Percentiles rank a stretch among this genome's conserved stretches.
These are phyloP conservation scores for Aspergillus floridensis DNA, from an alignment of 2,329 filamentous ascomycete genomes.

Conservation along the genomic window DNA sequence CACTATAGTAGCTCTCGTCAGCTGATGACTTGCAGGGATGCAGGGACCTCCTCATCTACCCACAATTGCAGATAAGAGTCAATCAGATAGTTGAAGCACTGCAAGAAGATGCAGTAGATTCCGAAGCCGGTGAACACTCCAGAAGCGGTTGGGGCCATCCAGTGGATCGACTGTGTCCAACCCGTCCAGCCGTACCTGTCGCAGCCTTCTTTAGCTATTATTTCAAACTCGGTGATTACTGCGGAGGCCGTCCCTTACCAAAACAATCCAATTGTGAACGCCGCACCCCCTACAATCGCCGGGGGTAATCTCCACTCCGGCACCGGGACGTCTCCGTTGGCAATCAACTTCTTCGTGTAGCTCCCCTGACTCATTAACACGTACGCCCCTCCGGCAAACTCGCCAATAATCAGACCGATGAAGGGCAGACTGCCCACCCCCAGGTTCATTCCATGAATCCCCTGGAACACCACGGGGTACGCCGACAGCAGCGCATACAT, in stretches of 20 bases:
- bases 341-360: slow-evolving; percentile 31
- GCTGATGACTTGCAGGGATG: neutral
- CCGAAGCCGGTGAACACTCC: slow-evolving; percentile 35
- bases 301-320: slow-evolving; percentile 36
- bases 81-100: slow-evolving; percentile 39
- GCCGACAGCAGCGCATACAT: slow-evolving; percentile 31
- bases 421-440: slow-evolving; percentile 29
- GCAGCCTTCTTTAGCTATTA: neutral
- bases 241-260: slow-evolving; percentile 21
- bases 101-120: slow-evolving; percentile 34
- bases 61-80: slow-evolving; percentile 42
- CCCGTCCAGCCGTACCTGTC: slow-evolving; percentile 36
- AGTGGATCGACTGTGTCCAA: slow-evolving; percentile 32
- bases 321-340: slow-evolving; percentile 29
- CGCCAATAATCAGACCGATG: slow-evolving; percentile 30
- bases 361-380: slow-evolving; percentile 25
- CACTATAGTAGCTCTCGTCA: slow-evolving; percentile 19
- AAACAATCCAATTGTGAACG: slow-evolving; percentile 37
- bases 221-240: neutral
- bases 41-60: slow-evolving; percentile 14
- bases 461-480: slow-evolving; percentile 29
- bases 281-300: slow-evolving; percentile 29
- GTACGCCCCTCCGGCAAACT: slow-evolving; percentile 27
- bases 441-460: slow-evolving; percentile 25
- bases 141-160: slow-evolving; percentile 35